Evolutionary conservation across 192 early-diverging fungal species (phyloP), one percentile per base, ranked within the genome.

Genomic region (Podila clonocystis): DNA sequence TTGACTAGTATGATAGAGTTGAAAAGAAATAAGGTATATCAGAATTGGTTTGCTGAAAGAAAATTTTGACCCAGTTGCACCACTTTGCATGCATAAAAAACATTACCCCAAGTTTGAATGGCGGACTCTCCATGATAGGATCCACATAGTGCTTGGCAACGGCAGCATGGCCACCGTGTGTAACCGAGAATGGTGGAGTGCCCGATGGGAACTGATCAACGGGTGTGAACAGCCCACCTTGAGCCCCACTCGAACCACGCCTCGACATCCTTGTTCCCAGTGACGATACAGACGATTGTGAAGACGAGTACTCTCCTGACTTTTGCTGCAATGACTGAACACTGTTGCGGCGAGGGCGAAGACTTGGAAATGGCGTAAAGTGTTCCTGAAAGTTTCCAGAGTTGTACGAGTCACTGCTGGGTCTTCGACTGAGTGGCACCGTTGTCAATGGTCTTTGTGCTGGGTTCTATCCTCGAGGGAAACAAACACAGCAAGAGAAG

Each of bases 41-140:
- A 55, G 52, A n/a, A 24, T 11, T 55, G 3, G 52, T 17, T 65
- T 30, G 48, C n/a, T 70, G 12, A 36, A 67, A 29, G 11, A 59
- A 45, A 17, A 36, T 26, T 8, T 67, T 29, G 9, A 36, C 0
- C 60, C n/a, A 57, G 31, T 28, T 9, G 13, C 20, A 48, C 26
- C 24, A 28, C 12, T 45, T 3, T 28, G 29, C 3, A 70, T 19
- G 1, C 9, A 17, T 17, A n/a, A 19, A 50, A 3, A 17, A 2
- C 1, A 20, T 58, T 79, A 79, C 76, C 61, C 65, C 70, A 38
- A 72, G 17, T 38, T 65, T 79, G 52, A 72, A 71, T 9, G 76
- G 76, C 9, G 76, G 76, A n/a, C 75, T 78, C 24, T 78, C 75
- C 48, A 65, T 67, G 34, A 78, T 78, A 4, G 64, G 64, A 33